Evolutionary conservation across 495 filamentous ascomycete species (phyloP), one percentile per base, ranked within the genome.

Genomic region (Rostrohypoxylon terebratum): DNA sequence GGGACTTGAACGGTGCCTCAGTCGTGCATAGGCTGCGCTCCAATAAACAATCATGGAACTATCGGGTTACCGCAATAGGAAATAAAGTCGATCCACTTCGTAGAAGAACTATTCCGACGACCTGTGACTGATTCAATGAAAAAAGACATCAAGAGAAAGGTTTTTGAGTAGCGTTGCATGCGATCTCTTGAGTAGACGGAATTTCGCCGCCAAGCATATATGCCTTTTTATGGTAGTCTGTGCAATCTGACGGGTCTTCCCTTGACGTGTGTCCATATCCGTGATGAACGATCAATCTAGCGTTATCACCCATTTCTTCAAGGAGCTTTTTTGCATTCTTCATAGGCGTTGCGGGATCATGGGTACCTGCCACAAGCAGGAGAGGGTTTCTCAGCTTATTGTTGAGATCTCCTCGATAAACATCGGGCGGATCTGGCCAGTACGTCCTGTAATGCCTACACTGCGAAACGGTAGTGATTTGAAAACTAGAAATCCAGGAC

Each of bases 311-410:
- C 83, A 85, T 83, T 59, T 85, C 83, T 0, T 59, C 58, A 8
- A 79, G 23, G 2, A 84, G 71, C 36, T 81, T 63, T 31, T 79
- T 72, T 11, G 81, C 83, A 38, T 85, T 84, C 2, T 81, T 76
- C 28, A 85, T 70, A 18, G 83, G 82, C 2, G 83, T 85, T 3
- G 83, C 82, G 0, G 82, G 82, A 58, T 85, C 83, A 58, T 85
- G 82, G 18, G 81, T 81, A 74, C 82, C 82, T 0, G 83, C 82
- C 33, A 85, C 79, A 23, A 85, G 70, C 48, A 85, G 59, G 20
- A 85, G 72, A 7, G 83, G 81, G 48, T 80, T 63, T 53, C 74
- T 79, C 14, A 85, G 77, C 0, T 78, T 81, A 45, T 78, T 68
- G 63, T 80, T 78, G 18, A 85, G 71, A 40, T 82, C 77, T 10